Evolutionary conservation across 495 filamentous ascomycete species (phyloP), one percentile per base, ranked within the genome.

Genomic region (Neurospora sublineolata): DNA sequence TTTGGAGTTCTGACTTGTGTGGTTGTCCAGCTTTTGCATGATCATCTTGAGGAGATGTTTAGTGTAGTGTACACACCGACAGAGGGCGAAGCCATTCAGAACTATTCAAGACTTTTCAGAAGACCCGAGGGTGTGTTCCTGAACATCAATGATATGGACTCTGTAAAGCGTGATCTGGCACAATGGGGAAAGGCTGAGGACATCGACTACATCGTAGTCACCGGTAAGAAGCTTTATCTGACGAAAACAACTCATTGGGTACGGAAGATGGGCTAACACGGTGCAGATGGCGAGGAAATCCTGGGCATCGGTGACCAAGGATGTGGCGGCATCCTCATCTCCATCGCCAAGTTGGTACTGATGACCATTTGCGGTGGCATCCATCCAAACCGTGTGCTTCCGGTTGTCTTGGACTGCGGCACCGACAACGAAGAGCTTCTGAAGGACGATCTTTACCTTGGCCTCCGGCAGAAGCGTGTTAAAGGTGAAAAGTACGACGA

Each of bases 271-370:
- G 39, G 46, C 69, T 44, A 37, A 60, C 33, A 11, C 3, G 2
- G 8, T 0, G 38, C 37, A 82, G 80, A 83, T 75, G 79, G 84
- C 30, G 82, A 85, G 69, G 80, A 94, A 83, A 96, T 97, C 71
- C 86, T 97, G 7, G 93, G 93, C 0, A 94, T 97, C 70, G 94
- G 93, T 3, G 93, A 97, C 76, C 93, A 97, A 79, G 93, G 94
- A n/a, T 91, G 92, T 5, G 94, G 94, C 16, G 93, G 89, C 8
- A 92, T 97, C 69, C 81, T 95, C 18, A 97, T 97, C 69, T 92
- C 90, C 3, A 84, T 93, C 1, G 93, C 93, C 3, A 97, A 97
- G 77, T 82, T 97, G 16, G 90, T 90, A 8, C 82, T 97, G 39
- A 93, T 91, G 41, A 95, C 94, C 0, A 77, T 94, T 1, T 97